Conservation (phyloP, 352 stramenopile species). For the Pythium angustatum region DNA sequence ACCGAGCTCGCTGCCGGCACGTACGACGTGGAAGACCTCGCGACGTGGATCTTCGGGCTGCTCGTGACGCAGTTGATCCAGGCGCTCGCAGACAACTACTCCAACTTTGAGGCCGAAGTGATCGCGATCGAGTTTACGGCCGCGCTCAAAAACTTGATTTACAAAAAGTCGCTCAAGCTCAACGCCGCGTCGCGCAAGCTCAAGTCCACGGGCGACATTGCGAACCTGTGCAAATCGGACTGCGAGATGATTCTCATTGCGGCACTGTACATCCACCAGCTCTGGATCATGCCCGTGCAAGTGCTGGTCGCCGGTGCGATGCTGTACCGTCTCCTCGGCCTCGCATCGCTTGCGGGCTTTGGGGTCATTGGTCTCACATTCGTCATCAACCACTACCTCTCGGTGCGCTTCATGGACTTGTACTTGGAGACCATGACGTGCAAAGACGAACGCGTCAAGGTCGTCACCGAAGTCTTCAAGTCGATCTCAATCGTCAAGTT, state of each 20-base stretch:
- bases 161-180: conserved; percentile 50
- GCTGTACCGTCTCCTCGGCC: conserved; percentile 38
- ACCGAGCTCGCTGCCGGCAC: conserved; percentile 29
- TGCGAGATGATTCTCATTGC: conserved; percentile 41
- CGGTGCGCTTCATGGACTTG: conserved; percentile 32
- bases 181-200: conserved; percentile 42
- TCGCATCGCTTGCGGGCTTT: conserved; percentile 48
- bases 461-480: conserved; percentile 59
- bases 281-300: conserved; percentile 62
- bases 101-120: conserved; percentile 47
- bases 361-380: conserved; percentile 46
- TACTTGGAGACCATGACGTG: conserved; percentile 14
- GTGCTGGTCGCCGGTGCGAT: conserved; percentile 42
- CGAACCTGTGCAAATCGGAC: conserved; percentile 64
- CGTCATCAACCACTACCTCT: conserved; percentile 42
- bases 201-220: conserved; percentile 59
- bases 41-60: conserved; percentile 43
- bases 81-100: conserved; percentile 52
- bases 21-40: conserved; percentile 23
- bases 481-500: conserved; percentile 93
- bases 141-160: conserved; percentile 52
- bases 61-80: conserved; percentile 52
- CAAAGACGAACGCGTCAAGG: conserved; percentile 45
- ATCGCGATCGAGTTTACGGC: conserved; percentile 59
- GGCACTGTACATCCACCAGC: conserved; percentile 56